Evolutionary conservation across 441 rosid species (phyloP), one percentile per base, ranked within the genome.

Genomic region (Theobroma grandiflorum): DNA sequence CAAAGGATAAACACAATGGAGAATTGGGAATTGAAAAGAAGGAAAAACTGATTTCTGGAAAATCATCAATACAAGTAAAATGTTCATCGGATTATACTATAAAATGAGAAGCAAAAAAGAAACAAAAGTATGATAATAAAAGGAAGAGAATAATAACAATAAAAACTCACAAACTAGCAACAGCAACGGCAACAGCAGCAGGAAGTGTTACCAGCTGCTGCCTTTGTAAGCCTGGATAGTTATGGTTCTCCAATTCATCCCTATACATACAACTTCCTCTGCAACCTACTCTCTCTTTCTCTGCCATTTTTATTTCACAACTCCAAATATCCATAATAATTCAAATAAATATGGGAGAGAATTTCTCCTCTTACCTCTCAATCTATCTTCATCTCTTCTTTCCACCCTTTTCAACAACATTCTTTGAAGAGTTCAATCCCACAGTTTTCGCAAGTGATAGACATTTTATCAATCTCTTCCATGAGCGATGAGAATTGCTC

Each of bases 201-300:
- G 53, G 47, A 35, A 18, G 65, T 33, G 78, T 9, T 16, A 33
- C 20, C 9, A 15, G 61, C 79, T 16, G 73, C 79, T 74, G 79
- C 75, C 53, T 11, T 50, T 53, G 78, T 45, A 63, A 75, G 78
- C 72, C 31, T 78, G 72, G 86, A 82, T 18, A 82, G 61, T 81
- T 77, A 81, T 83, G 90, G 81, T 84, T 82, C 47, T 81, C 82
- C 79, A 84, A 26, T 74, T 85, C 88, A 82, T 85, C 87, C 77
- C 92, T 90, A 90, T 89, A 87, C 93, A 90, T 88, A 87, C 88
- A 67, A 86, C 62, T 65, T 86, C 79, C 82, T 90, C 90, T 88
- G 91, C 89, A 89, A 86, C 86, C 88, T 87, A 87, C 74, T 78
- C 72, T 87, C 76, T 80, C 75, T 87, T 62, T 81, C 81, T 86